phyloP scores from a whole-genome alignment of 2,329 filamentous ascomycete species.

The Colletotrichum sp. region DNA sequence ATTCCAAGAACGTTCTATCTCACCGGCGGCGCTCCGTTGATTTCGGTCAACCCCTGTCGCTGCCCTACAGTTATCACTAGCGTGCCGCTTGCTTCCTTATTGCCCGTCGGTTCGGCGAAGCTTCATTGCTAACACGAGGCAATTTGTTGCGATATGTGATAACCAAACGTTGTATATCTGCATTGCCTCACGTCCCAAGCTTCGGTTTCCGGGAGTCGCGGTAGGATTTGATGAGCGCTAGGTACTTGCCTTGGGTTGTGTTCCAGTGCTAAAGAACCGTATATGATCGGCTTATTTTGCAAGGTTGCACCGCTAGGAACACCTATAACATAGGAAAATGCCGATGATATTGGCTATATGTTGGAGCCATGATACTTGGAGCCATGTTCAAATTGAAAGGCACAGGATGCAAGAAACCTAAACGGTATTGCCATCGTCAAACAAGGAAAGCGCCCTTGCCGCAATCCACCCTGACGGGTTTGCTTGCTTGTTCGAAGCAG shows the following conservation, averaged over 20 bases:
- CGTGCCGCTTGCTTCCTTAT: neutral
- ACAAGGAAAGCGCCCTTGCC: neutral
- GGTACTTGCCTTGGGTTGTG: neutral
- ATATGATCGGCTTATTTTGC: constrained; percentile 8
- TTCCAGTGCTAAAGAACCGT: neutral
- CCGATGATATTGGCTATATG: neutral
- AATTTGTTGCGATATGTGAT: neutral
- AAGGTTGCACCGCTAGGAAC: neutral
- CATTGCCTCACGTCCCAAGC: neutral
- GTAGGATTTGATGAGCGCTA: neutral
- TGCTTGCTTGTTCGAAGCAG: neutral
- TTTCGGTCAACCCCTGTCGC: neutral
- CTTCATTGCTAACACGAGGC: neutral
- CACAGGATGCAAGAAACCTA: neutral
- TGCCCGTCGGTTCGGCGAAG: neutral
- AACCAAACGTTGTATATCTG: neutral
- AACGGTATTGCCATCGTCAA: neutral
- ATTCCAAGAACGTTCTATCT: constrained; percentile 20
- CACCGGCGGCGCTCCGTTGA: neutral
- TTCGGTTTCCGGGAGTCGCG: neutral
- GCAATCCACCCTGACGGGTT: neutral
- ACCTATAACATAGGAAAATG: neutral
- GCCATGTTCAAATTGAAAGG: neutral
- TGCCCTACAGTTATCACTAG: neutral
- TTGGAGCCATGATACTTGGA: neutral